A percentile compares a stretch with the other conserved stretches of the same genome.
Conservation (phyloP, 208 protist species). For the Leptomonas pyrrhocoris region DNA sequence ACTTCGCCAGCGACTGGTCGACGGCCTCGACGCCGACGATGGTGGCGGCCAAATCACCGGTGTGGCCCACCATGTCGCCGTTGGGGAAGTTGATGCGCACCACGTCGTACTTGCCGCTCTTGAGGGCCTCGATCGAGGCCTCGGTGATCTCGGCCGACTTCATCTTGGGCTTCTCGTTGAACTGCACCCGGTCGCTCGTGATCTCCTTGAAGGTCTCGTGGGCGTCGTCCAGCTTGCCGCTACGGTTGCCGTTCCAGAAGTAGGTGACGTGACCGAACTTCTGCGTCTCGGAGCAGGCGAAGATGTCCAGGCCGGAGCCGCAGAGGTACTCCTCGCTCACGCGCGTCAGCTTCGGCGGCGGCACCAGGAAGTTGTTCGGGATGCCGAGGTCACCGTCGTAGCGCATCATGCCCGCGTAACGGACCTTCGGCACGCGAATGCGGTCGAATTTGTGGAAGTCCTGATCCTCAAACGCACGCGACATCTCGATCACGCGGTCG, state of each 20-base stretch:
- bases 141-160: conserved; percentile 94
- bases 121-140: conserved; percentile 86
- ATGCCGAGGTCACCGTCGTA: conserved; percentile 96
- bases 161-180: conserved; percentile 95
- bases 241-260: conserved; percentile 97
- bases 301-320: conserved; percentile 83
- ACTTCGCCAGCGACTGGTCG: conserved; percentile 79
- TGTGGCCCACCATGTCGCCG: conserved; percentile 97
- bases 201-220: conserved; percentile 93
- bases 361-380: conserved; percentile 94
- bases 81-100: conserved; percentile 96
- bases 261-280: conserved; percentile 97
- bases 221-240: conserved; percentile 87
- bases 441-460: conserved; percentile 93
- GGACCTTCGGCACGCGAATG: conserved; percentile 89
- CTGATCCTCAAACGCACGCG: conserved; percentile 92
- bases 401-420: conserved; percentile 95
- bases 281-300: conserved; percentile 95
- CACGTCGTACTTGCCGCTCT: conserved; percentile 90
- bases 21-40: conserved; percentile 82
- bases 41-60: conserved; percentile 89
- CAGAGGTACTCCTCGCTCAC: conserved; percentile 93
- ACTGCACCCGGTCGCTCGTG: conserved; percentile 89
- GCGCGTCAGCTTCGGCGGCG: conserved; percentile 85
- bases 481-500: conserved; percentile 95